These are phyloP conservation scores for Lathyrus oleraceus DNA, from an alignment of 306 rosid genomes.

Conservation along the genomic window DNA sequence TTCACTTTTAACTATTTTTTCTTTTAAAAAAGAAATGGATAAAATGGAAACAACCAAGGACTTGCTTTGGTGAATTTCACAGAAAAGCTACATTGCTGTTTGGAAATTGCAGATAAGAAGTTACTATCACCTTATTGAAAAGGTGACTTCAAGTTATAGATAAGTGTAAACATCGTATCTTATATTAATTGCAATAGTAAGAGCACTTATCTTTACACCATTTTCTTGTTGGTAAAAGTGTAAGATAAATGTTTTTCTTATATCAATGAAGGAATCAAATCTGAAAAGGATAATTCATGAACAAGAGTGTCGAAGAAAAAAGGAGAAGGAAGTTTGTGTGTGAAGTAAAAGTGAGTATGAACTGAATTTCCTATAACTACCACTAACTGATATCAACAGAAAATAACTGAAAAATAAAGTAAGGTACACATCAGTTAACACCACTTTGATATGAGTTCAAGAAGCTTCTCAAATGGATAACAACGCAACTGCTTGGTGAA, in stretches of 20 bases:
- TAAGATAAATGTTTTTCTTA: neutral
- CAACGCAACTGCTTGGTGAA: neutral
- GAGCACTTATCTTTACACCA: neutral
- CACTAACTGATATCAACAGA: neutral
- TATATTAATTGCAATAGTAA: neutral
- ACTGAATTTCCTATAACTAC: neutral
- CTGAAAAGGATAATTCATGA: neutral
- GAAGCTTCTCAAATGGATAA: neutral
- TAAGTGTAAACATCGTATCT: constrained; percentile 1
- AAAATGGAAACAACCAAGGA: neutral
- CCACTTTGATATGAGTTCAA: neutral
- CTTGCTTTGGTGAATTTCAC: neutral
- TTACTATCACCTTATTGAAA: neutral
- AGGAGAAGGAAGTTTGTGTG: neutral
- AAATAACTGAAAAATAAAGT: neutral
- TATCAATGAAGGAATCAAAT: neutral
- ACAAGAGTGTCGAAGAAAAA: constrained; percentile 7
- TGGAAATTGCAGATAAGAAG: constrained; percentile 2
- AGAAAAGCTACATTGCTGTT: constrained; percentile 13
- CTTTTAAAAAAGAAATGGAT: constrained; percentile 17
- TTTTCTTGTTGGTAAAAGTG: neutral
- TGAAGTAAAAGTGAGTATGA: neutral
- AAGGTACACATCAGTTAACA: neutral
- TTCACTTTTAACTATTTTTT: constrained; percentile 7
- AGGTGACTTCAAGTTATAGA: neutral